Percentiles rank a stretch among this genome's conserved stretches.
These are phyloP conservation scores for Pythium coloratum DNA, from an alignment of 352 stramenopile genomes.

Conservation along the genomic window DNA sequence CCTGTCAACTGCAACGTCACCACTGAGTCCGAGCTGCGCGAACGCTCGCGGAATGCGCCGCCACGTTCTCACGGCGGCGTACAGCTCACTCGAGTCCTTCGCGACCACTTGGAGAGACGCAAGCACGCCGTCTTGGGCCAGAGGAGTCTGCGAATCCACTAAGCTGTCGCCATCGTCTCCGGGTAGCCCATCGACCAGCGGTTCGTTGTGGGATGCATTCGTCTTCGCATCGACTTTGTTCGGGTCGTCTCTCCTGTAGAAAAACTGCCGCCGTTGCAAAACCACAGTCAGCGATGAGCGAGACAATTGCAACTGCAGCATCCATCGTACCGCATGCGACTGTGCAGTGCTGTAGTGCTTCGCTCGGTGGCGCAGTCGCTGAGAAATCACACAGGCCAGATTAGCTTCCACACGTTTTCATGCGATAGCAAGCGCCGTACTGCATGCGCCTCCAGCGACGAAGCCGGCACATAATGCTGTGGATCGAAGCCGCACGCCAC, in stretches of 20 bases:
- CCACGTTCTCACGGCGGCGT: constrained; percentile 48
- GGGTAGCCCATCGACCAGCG: background rate
- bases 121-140: constrained; percentile 11
- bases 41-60: constrained; percentile 47
- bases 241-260: background rate
- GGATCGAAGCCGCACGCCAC: constrained; percentile 11
- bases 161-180: constrained; percentile 9
- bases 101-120: constrained; percentile 31
- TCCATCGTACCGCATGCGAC: background rate
- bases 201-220: background rate
- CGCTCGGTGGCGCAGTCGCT: constrained; percentile 2
- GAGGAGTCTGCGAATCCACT: background rate
- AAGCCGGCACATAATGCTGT: constrained; percentile 17
- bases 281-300: background rate
- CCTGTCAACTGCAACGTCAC: constrained; percentile 6
- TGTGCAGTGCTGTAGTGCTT: background rate
- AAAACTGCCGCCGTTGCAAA: background rate
- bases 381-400: background rate
- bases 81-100: constrained; percentile 37
- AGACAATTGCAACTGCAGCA: background rate
- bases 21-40: constrained; percentile 32
- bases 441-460: constrained; percentile 14
- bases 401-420: background rate
- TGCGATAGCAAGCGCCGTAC: constrained; percentile 1
- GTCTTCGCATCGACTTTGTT: background rate